These are phyloP conservation scores for Kwoniella dejecticola DNA, from an alignment of 768 basidiomycete genomes.

Conservation along the genomic window DNA sequence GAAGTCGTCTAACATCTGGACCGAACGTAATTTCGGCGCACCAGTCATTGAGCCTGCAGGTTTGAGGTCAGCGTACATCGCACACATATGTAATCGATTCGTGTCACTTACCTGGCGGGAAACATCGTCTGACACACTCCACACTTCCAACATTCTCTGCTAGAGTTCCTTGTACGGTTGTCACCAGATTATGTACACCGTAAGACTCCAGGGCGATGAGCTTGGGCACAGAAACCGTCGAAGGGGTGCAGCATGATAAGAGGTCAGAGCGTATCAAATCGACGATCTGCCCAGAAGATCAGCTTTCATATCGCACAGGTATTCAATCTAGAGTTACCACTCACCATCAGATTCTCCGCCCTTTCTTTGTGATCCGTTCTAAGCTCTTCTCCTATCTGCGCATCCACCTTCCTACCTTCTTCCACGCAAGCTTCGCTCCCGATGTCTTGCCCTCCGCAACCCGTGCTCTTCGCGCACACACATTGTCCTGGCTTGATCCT, in stretches of 20 bases:
- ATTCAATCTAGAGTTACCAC: conserved; percentile 16
- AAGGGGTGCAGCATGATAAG: conserved; percentile 72
- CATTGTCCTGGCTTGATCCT: conserved; percentile 50
- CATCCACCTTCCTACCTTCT: conserved; percentile 37
- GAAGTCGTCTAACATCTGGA: conserved; percentile 80
- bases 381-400: conserved; percentile 42
- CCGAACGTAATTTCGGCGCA: conserved; percentile 90
- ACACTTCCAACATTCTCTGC: conserved; percentile 63
- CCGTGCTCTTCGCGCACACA: conserved; percentile 61
- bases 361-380: conserved; percentile 71
- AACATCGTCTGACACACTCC: conserved; percentile 73
- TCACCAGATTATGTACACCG: conserved; percentile 93
- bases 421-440: conserved; percentile 60
- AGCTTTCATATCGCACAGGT: background rate
- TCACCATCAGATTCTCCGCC: conserved; percentile 88
- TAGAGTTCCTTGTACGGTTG: conserved; percentile 78
- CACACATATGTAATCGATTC: background rate
- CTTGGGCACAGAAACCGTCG: conserved; percentile 76
- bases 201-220: conserved; percentile 90
- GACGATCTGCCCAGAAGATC: conserved; percentile 65
- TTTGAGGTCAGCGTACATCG: background rate
- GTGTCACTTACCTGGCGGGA: conserved; percentile 73
- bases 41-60: conserved; percentile 90
- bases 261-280: conserved; percentile 93
- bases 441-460: conserved; percentile 63